These are phyloP conservation scores for Graphium sp. DNA, from an alignment of 2,329 filamentous ascomycete genomes.

Conservation along the genomic window DNA sequence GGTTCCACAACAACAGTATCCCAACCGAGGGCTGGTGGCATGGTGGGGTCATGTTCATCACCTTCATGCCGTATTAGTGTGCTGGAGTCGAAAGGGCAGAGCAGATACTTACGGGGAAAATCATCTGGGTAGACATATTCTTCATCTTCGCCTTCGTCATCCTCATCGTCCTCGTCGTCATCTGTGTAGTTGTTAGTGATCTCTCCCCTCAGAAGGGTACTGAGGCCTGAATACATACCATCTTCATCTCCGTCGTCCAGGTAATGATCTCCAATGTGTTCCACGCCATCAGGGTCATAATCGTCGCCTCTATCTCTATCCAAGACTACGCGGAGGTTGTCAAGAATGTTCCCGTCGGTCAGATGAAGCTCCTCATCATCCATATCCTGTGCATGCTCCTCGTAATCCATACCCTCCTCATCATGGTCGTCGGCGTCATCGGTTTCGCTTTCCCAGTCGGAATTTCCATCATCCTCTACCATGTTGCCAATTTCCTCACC, in stretches of 20 bases:
- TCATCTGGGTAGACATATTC: conserved; percentile 45
- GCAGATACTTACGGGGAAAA: conserved; percentile 31
- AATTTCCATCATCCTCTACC: conserved; percentile 40
- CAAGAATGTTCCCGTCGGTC: conserved; percentile 23
- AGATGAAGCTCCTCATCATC: conserved; percentile 24
- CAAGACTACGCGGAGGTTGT: conserved; percentile 38
- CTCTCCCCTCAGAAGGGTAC: background rate
- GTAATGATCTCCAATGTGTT: conserved; percentile 33
- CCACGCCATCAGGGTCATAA: conserved; percentile 35
- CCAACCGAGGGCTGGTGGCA: conserved; percentile 36
- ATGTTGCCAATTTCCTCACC: conserved; percentile 46
- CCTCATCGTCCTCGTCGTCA: conserved; percentile 44
- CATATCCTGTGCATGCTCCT: conserved; percentile 14
- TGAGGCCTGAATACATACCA: conserved; percentile 15
- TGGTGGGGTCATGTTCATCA: conserved; percentile 16
- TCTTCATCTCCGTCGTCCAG: conserved; percentile 44
- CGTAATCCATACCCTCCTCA: conserved; percentile 23
- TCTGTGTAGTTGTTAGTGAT: conserved; percentile 14
- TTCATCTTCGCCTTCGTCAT: conserved; percentile 53
- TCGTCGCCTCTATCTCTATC: conserved; percentile 33
- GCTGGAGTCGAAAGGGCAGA: background rate
- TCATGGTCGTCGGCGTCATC: conserved; percentile 37
- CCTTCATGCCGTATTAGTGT: conserved; percentile 4
- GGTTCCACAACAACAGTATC: conserved; percentile 18
- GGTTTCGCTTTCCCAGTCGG: conserved; percentile 43